Percentiles rank a stretch among this genome's conserved stretches.
phyloP scores from a whole-genome alignment of 495 filamentous ascomycete species.

The Penicillium paradoxum region DNA sequence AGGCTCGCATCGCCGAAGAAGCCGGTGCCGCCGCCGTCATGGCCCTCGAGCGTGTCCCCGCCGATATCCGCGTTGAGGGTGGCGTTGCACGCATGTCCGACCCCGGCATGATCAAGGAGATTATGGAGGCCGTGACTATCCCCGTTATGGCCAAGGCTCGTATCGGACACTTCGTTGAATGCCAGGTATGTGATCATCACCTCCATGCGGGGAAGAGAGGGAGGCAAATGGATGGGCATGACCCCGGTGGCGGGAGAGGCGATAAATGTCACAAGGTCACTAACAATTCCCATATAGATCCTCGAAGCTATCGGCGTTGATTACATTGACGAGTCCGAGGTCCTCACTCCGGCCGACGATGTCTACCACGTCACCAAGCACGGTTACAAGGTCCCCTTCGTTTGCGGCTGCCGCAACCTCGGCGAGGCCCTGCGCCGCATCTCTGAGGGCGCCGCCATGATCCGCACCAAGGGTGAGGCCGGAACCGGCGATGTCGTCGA shows the following conservation, averaged over 20 bases:
- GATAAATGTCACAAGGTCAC: not conserved
- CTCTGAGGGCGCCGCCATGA: constrained; percentile 95
- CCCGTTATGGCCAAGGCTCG: constrained; percentile 99
- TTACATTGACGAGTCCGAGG: constrained; percentile 97
- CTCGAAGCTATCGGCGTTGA: constrained; percentile 91
- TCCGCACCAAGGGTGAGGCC: constrained; percentile 96
- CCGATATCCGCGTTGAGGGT: constrained; percentile 88
- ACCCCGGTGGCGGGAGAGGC: not conserved
- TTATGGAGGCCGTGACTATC: constrained; percentile 95
- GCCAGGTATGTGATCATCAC: constrained; percentile 55
- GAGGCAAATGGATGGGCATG: not conserved
- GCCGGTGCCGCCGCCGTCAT: constrained; percentile 95
- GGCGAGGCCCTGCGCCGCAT: constrained; percentile 92
- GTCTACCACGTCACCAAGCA: constrained; percentile 88
- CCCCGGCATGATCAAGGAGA: constrained; percentile 91
- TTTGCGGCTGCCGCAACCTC: constrained; percentile 93
- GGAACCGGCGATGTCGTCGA: constrained; percentile 98
- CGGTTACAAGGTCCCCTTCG: constrained; percentile 80
- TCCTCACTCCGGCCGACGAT: constrained; percentile 91
- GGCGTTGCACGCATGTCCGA: constrained; percentile 98
- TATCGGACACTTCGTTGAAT: constrained; percentile 97
- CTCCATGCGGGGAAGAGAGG: constrained; percentile 5
- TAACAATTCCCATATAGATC: constrained; percentile 52
- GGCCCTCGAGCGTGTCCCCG: constrained; percentile 96
- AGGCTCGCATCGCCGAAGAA: constrained; percentile 95